Evolutionary conservation across 805 yeast genomes (phyloP).

Genomic region (Teunomyces panamensis): DNA sequence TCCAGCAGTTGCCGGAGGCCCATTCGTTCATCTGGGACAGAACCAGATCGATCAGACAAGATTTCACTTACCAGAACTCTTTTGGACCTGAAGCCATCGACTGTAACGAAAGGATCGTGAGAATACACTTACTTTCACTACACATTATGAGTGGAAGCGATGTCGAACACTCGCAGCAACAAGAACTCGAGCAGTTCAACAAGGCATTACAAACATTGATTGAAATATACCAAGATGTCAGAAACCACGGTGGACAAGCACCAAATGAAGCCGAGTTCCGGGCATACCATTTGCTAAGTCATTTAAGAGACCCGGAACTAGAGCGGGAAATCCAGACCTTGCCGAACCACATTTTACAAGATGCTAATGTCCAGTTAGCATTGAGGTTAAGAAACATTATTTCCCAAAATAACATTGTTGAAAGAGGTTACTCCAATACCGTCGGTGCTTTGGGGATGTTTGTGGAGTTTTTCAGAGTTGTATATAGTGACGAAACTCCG

Average conservation of each 20-base stretch:
- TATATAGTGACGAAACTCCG: constrained; percentile 52
- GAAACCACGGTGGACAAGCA: constrained; percentile 63
- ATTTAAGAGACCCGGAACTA: constrained; percentile 78
- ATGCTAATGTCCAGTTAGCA: constrained; percentile 66
- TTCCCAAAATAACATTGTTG: constrained; percentile 58
- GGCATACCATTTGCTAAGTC: constrained; percentile 79
- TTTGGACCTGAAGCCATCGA: constrained; percentile 91
- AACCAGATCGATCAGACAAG: constrained; percentile 94
- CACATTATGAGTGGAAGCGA: constrained; percentile 79
- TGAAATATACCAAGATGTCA: constrained; percentile 80
- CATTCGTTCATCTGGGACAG: constrained; percentile 97
- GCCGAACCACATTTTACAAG: constrained; percentile 54
- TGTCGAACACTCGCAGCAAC: constrained; percentile 84
- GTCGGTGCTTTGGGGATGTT: constrained; percentile 63
- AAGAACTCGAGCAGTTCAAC: constrained; percentile 90
- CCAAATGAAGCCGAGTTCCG: constrained; percentile 93
- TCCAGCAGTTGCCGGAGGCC: constrained; percentile 71
- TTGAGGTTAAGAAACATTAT: constrained; percentile 63
- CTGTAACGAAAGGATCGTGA: constrained; percentile 86
- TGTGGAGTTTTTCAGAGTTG: constrained; percentile 57
- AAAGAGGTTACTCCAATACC: constrained; percentile 44
- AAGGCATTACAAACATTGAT: constrained; percentile 85
- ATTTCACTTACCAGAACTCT: constrained; percentile 91
- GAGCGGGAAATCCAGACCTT: constrained; percentile 71
- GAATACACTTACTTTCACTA: constrained; percentile 78